Percentiles rank a stretch among this genome's conserved stretches.
These are phyloP conservation scores for Sporothrix mexicana DNA, from an alignment of 2,329 filamentous ascomycete species.

Conservation along the genomic window DNA sequence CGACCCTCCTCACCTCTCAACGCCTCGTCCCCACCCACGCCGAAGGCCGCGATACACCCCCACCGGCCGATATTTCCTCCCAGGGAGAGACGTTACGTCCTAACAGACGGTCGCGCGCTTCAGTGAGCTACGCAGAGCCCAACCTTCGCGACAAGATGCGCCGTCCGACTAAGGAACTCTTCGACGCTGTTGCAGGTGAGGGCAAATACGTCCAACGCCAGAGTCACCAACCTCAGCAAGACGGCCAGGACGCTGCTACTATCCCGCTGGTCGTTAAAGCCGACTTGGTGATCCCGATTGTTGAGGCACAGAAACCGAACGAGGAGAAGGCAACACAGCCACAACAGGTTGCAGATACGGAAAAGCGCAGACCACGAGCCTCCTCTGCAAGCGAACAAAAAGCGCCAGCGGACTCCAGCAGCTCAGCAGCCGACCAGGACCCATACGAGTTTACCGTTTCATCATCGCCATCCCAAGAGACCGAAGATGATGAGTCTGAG, in stretches of 20 bases:
- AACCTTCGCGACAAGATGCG: constrained; percentile 85
- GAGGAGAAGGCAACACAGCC: constrained; percentile 26
- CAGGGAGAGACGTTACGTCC: constrained; percentile 65
- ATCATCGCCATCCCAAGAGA: constrained; percentile 47
- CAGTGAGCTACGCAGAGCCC: constrained; percentile 82
- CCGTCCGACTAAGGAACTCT: constrained; percentile 75
- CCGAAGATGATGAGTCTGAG: constrained; percentile 27
- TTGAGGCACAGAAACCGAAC: neutral
- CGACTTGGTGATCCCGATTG: neutral
- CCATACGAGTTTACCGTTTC: constrained; percentile 62
- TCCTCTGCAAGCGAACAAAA: neutral
- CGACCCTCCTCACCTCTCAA: constrained; percentile 43
- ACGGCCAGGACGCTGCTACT: neutral
- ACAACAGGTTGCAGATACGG: constrained; percentile 42
- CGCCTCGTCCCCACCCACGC: constrained; percentile 44
- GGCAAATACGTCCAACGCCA: constrained; percentile 54
- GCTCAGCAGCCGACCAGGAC: constrained; percentile 44
- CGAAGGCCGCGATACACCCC: constrained; percentile 60
- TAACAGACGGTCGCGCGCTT: constrained; percentile 68
- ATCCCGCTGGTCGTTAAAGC: neutral
- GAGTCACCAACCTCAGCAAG: constrained; percentile 18
- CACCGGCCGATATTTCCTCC: constrained; percentile 62
- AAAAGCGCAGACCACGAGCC: neutral
- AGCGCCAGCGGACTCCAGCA: neutral
- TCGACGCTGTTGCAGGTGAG: constrained; percentile 74